A percentile compares a stretch with the other conserved stretches of the same genome.
Evolutionary conservation across 192 early-diverging fungal species (phyloP).

Genomic region (Coemansia sp.): DNA sequence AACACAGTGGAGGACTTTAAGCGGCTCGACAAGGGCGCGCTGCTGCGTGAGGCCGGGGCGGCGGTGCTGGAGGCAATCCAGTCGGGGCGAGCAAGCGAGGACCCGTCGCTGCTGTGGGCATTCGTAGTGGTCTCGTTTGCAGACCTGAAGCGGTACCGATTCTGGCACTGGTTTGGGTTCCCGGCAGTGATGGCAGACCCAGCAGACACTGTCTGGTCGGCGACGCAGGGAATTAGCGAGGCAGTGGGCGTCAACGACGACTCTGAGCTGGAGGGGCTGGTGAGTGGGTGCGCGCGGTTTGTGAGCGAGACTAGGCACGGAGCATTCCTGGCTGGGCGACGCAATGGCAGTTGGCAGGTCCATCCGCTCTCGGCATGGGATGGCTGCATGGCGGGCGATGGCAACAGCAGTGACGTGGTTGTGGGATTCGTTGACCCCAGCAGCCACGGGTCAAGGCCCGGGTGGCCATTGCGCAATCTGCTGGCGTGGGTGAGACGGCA

Average conservation of each 20-base stretch:
- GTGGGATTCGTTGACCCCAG: conserved; percentile 92
- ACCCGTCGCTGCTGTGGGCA: conserved; percentile 69
- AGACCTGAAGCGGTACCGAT: conserved; percentile 90
- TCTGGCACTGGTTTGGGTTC: conserved; percentile 92
- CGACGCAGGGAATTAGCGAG: background rate
- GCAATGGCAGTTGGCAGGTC: conserved; percentile 16
- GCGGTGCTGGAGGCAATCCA: conserved; percentile 71
- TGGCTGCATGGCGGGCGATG: conserved; percentile 6
- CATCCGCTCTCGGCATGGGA: conserved; percentile 39
- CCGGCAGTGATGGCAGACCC: conserved; percentile 79
- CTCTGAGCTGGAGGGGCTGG: conserved; percentile 43
- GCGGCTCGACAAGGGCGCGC: conserved; percentile 69
- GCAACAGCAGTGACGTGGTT: conserved; percentile 13
- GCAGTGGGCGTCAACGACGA: background rate
- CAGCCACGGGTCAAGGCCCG: conserved; percentile 70
- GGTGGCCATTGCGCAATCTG: conserved; percentile 94
- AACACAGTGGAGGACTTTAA: conserved; percentile 97
- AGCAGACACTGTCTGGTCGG: conserved; percentile 47
- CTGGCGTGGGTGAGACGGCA: conserved; percentile 61
- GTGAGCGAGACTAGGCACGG: conserved; percentile 16
- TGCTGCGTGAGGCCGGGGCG: conserved; percentile 55
- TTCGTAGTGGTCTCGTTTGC: conserved; percentile 92
- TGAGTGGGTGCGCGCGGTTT: conserved; percentile 24
- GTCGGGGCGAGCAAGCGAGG: conserved; percentile 64
- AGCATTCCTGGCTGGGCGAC: conserved; percentile 36